Conservation (phyloP, 2,329 filamentous ascomycete genomes). For the Colletotrichum paranaense region DNA sequence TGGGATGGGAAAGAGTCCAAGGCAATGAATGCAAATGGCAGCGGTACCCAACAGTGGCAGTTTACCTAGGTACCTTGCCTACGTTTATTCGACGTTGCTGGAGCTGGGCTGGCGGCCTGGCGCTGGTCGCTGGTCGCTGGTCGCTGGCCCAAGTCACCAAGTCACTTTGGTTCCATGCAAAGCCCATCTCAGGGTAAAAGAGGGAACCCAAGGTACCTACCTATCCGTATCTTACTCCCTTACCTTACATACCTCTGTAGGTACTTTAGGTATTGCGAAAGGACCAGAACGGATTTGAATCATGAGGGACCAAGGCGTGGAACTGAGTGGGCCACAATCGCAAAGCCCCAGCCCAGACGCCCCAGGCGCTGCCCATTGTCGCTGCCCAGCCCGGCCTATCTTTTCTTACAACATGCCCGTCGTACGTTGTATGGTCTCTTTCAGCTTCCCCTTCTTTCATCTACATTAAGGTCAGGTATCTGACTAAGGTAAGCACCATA, state of each 20-base stretch:
- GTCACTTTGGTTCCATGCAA: too few species aligned
- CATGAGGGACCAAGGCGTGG: constrained; percentile 1
- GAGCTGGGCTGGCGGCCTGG: neutral
- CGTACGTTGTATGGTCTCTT: neutral
- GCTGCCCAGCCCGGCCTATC: neutral
- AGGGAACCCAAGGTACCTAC: neutral
- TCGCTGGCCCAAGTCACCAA: too few species aligned
- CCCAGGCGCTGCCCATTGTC: neutral
- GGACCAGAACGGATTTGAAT: constrained; percentile 11
- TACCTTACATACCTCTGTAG: too few species aligned
- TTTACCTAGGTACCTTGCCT: too few species aligned
- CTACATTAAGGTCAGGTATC: neutral
- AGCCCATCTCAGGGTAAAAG: neutral
- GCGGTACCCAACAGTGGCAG: neutral
- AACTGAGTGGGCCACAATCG: neutral
- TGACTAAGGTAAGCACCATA: neutral
- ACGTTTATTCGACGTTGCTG: neutral
- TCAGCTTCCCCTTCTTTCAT: neutral
- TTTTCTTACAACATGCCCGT: neutral
- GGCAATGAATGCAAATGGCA: neutral
- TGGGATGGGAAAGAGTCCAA: constrained; percentile 22
- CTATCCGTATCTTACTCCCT: too few species aligned
- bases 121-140: constrained; percentile 3
- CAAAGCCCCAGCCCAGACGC: constrained; percentile 7
- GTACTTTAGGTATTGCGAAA: neutral